Evolutionary conservation across 176 grass and related monocot species (phyloP).

Genomic region (Tillandsia leiboldiana): DNA sequence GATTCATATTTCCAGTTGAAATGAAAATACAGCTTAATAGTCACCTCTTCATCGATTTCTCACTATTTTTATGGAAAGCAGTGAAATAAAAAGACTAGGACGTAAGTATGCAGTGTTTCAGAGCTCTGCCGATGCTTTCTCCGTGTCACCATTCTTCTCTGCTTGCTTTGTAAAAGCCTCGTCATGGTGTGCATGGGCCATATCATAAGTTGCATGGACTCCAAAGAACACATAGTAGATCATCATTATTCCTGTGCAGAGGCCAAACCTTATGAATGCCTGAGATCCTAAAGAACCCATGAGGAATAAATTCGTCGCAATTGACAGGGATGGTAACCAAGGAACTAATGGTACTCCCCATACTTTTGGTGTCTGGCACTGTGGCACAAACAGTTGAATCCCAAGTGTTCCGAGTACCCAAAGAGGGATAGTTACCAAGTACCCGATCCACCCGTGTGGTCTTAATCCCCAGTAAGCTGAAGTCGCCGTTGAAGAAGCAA

Average conservation of each 20-base stretch:
- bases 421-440: slow-evolving; percentile 47
- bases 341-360: slow-evolving; percentile 93
- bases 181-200: slow-evolving; percentile 39
- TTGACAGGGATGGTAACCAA: slow-evolving; percentile 91
- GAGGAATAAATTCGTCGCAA: slow-evolving; percentile 88
- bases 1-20: too few relatives aligned
- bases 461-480: slow-evolving; percentile 61
- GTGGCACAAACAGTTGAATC: slow-evolving; percentile 52
- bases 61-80: too few relatives aligned
- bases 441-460: slow-evolving; percentile 44
- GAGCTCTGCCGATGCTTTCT: slow-evolving; percentile 20
- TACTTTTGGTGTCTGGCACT: slow-evolving; percentile 43
- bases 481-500: slow-evolving; percentile 48
- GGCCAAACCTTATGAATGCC: slow-evolving; percentile 65
- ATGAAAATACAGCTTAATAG: too few relatives aligned
- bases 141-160: slow-evolving; percentile 30
- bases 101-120: background rate
- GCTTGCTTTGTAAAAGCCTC: slow-evolving; percentile 2
- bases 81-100: background rate
- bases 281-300: slow-evolving; percentile 71
- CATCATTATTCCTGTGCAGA: slow-evolving; percentile 67
- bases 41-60: too few relatives aligned
- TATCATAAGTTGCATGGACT: slow-evolving; percentile 83
- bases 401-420: slow-evolving; percentile 60
- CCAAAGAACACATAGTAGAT: slow-evolving; percentile 81